phyloP scores from a whole-genome alignment of 306 rosid genomes.

The Dryas octopetala region DNA sequence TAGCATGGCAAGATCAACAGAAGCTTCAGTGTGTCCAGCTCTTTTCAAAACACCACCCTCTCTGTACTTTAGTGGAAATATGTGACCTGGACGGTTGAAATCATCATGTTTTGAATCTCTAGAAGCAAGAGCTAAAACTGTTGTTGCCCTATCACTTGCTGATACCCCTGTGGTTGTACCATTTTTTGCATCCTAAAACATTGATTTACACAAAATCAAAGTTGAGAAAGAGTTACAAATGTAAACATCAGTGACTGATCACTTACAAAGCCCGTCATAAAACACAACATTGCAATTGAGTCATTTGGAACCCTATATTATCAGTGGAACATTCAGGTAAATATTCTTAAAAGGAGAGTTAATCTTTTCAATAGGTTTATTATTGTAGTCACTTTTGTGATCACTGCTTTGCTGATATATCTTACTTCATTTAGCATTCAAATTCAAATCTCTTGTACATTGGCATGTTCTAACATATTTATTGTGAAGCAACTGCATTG shows the following conservation, averaged over 20 bases:
- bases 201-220: neutral
- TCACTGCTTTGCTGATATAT: no score
- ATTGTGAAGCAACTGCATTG: neutral
- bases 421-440: neutral
- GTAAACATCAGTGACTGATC: neutral
- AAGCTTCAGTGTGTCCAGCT: conserved; percentile 97
- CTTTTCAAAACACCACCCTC: conserved; percentile 98
- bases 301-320: neutral
- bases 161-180: conserved; percentile 97
- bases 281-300: neutral
- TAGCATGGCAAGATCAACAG: conserved; percentile 83
- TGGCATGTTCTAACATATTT: neutral
- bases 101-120: conserved; percentile 76
- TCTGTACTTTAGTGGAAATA: conserved; percentile 85
- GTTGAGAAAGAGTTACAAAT: neutral
- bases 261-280: neutral
- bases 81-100: conserved; percentile 95
- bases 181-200: conserved; percentile 62
- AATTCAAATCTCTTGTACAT: neutral
- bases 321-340: neutral
- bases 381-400: neutral
- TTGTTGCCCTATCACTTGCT: conserved; percentile 82
- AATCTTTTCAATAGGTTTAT: neutral
- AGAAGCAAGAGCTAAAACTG: conserved; percentile 87
- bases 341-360: neutral